Evolutionary conservation across 1,284 basidiomycete species (phyloP).

Genomic region (Melampsora larici-populina): DNA sequence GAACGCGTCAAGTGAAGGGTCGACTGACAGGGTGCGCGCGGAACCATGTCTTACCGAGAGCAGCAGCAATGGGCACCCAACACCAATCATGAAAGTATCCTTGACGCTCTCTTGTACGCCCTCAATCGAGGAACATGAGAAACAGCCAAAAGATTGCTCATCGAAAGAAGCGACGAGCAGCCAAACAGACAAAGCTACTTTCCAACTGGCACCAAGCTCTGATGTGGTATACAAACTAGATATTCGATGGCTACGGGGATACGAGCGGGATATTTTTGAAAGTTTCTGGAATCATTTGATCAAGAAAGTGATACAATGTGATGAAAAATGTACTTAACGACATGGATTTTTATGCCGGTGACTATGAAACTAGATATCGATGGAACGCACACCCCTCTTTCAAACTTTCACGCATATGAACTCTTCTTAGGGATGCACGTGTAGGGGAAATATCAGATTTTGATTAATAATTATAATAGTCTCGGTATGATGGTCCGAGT

Average conservation of each 20-base stretch:
- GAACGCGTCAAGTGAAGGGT: neutral
- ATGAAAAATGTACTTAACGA: neutral
- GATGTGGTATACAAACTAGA: neutral
- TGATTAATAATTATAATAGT: too few species aligned
- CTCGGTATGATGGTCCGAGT: too few species aligned
- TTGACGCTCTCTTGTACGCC: neutral
- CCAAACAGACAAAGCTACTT: neutral
- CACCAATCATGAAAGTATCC: neutral
- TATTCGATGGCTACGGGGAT: neutral
- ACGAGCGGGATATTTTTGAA: conserved; percentile 4
- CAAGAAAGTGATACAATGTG: neutral
- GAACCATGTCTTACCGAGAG: too few species aligned
- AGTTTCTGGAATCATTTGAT: conserved; percentile 17
- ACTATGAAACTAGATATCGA: neutral
- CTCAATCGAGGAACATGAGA: neutral
- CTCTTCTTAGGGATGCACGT: too few species aligned
- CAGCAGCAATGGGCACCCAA: too few species aligned
- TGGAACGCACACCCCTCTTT: neutral
- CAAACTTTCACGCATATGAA: neutral
- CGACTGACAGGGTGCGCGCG: neutral
- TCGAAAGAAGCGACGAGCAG: neutral
- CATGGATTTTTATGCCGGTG: neutral
- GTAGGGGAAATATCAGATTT: too few species aligned
- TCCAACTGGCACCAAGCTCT: neutral
- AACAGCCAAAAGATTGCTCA: neutral